Evolutionary conservation across 177 flowering plant genomes (phyloP).

Genomic region (Vitis hybrid): DNA sequence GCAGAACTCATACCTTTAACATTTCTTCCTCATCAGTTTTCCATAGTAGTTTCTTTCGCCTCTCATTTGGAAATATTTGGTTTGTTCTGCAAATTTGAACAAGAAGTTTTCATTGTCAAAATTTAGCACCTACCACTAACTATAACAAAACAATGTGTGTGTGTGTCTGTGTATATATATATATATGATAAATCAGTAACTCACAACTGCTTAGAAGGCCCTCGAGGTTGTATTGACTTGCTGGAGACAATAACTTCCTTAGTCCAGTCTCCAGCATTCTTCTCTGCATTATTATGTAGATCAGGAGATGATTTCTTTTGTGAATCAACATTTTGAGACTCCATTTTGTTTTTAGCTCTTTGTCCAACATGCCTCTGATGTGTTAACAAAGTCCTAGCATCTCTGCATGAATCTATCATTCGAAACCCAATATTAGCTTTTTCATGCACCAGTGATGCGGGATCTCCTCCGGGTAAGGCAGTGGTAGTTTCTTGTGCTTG

Average conservation of each 20-base stretch:
- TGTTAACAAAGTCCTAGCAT: not conserved
- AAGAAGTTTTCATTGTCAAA: not conserved
- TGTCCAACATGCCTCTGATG: slow-evolving; percentile 7
- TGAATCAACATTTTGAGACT: not conserved
- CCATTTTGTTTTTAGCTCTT: slow-evolving; percentile 1
- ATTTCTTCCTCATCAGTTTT: slow-evolving; percentile 53
- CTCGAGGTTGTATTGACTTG: slow-evolving; percentile 3
- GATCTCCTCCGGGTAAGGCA: too few species aligned
- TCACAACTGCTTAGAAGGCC: slow-evolving; percentile 17
- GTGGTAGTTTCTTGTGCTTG: too few species aligned
- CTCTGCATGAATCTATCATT: not conserved
- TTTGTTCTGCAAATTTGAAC: slow-evolving; percentile 21
- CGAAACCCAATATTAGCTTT: slow-evolving; percentile 1
- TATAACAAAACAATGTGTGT: not conserved
- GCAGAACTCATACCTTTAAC: slow-evolving; percentile 36
- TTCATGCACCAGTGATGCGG: not conserved
- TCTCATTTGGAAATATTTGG: slow-evolving; percentile 11
- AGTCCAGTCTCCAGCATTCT: not conserved
- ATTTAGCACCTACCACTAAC: not conserved
- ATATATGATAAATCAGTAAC: slow-evolving; percentile 3
- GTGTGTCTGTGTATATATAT: not conserved
- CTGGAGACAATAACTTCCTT: not conserved
- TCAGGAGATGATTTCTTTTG: slow-evolving; percentile 1
- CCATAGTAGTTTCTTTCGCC: slow-evolving; percentile 44
- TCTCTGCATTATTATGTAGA: not conserved